Base-by-base conservation (phyloP, 2,329 filamentous ascomycete genomes). In the Ustulina deusta region DNA sequence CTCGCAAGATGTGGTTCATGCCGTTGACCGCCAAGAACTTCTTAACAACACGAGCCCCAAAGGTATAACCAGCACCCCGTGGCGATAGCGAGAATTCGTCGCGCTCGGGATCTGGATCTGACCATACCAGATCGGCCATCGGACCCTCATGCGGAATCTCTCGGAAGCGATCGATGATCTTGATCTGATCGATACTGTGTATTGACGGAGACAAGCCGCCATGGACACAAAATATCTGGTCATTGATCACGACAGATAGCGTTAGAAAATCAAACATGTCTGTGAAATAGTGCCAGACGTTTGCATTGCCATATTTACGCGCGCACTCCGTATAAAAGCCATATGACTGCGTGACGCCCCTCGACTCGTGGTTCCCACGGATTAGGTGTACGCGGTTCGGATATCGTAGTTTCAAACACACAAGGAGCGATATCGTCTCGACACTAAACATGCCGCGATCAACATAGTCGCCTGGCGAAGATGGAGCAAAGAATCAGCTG, bases 251-350 rank as follows among this genome's bases (percentile, higher is more conserved):
- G 69, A 98, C 97, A 75, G 93, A 97, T 65, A 99, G 85, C 7
- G 95, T 98, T 71, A 99, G 86, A 80, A 97, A 99, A 82, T 99
- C 96, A 81, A 99, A 99, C 94, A 99, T 98, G 83, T 99, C 96
- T 72, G 96, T 99, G 79, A 99, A 99, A 80, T 98, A 96, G 81
- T 99, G 96, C 96, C 96, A 99, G 25, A 99, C 96, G 76, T 96
- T 97, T 71, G 96, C 94, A 78, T 97, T 98, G 79, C 96, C 96
- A 81, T 99, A 99, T 82, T 99, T 99, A 74, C 96, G 91, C 22
- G 92, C 94, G 81, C 96, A 99, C 79, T 99, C 96, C 25, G 96
- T 98, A 79, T 99, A 99, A 83, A 99, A 99, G 65, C 96, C 96
- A 81, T 99, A 99, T 32, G 95, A 98, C 81, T 99, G 96, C 11